These are phyloP conservation scores for Mycena galericulata DNA, from an alignment of 768 basidiomycete species.

Conservation along the genomic window DNA sequence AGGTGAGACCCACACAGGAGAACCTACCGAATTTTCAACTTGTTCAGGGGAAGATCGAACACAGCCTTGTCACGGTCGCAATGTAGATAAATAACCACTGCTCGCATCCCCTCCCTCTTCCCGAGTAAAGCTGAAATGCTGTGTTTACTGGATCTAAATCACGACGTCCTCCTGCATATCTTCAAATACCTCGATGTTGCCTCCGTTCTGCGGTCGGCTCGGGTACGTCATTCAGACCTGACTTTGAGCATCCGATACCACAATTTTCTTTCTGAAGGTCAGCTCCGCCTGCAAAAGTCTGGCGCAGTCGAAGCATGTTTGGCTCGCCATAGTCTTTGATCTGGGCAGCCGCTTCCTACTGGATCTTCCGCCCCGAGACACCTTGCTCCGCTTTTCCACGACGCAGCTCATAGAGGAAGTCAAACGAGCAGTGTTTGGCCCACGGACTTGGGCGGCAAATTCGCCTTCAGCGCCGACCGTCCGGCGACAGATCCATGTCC, in stretches of 20 bases:
- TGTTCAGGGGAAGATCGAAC: neutral
- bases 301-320: constrained; percentile 17
- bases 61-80: no score
- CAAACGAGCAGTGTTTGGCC: constrained; percentile 13
- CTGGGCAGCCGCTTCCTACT: constrained; percentile 1
- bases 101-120: neutral
- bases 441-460: constrained; percentile 15
- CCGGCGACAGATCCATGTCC: neutral
- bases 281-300: constrained; percentile 6
- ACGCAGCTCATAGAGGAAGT: constrained; percentile 13
- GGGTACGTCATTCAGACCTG: constrained; percentile 4
- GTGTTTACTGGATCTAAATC: constrained; percentile 3
- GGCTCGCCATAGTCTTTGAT: constrained; percentile 9
- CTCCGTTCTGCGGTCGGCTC: constrained; percentile 6
- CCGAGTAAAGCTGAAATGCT: neutral
- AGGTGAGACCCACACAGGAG: no score
- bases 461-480: neutral
- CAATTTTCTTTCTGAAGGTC: constrained; percentile 6
- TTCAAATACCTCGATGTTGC: constrained; percentile 3
- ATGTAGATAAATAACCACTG: constrained; percentile 3
- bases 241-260: neutral
- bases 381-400: constrained; percentile 4
- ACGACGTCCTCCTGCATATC: constrained; percentile 6
- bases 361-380: neutral
- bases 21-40: no score